A percentile compares a stretch with the other conserved stretches of the same genome.
Conservation (phyloP, 805 yeast species). For the Nakazawaea laoshanensis region DNA sequence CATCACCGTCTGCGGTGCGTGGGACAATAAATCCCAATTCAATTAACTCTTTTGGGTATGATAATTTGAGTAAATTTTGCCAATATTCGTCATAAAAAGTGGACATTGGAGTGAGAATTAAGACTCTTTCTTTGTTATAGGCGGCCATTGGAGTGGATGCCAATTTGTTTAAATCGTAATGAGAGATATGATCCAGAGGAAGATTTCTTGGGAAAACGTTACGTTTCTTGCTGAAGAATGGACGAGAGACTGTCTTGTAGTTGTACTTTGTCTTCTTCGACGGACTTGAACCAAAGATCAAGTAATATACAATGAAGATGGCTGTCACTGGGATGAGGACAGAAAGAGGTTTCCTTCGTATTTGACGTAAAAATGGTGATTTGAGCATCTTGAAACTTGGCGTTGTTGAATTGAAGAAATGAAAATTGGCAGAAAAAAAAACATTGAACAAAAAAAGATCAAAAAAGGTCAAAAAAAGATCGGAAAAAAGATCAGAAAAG, state of each 20-base stretch:
- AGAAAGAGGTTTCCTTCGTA: constrained; percentile 53
- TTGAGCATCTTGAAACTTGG: no score
- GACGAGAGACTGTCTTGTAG: constrained; percentile 33
- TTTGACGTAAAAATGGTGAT: constrained; percentile 34
- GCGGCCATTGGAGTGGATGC: constrained; percentile 66
- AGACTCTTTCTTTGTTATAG: constrained; percentile 70
- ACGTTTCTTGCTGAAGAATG: constrained; percentile 41
- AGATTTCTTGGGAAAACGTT: constrained; percentile 53
- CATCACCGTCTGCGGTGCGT: constrained; percentile 72
- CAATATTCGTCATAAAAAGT: constrained; percentile 81
- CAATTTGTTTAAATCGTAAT: constrained; percentile 75
- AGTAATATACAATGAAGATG: constrained; percentile 30
- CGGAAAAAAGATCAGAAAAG: background rate
- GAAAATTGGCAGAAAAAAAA: no score
- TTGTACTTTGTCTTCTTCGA: constrained; percentile 34
- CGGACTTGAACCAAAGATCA: constrained; percentile 22
- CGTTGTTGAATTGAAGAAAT: no score
- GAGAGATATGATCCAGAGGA: constrained; percentile 70
- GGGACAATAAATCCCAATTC: constrained; percentile 93
- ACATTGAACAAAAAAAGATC: no score
- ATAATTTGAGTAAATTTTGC: constrained; percentile 66
- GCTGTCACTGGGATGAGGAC: constrained; percentile 37
- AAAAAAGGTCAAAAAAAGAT: background rate
- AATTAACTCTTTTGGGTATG: constrained; percentile 77
- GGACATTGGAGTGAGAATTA: constrained; percentile 87